Evolutionary conservation across 768 basidiomycete species (phyloP).

Genomic region (Boletus vermiculosoides): DNA sequence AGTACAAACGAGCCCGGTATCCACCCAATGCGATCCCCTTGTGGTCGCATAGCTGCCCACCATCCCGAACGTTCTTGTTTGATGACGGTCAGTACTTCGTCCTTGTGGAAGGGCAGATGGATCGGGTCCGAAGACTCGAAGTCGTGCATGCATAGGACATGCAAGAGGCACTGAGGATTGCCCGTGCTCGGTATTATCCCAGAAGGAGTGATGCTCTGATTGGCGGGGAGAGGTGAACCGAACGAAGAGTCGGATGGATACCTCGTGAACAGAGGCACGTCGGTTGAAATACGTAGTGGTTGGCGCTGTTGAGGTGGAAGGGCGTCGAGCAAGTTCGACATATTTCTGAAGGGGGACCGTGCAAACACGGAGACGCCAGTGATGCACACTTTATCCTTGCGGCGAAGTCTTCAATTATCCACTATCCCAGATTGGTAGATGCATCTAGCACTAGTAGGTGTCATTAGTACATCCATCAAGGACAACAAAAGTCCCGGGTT

Average conservation of each 20-base stretch:
- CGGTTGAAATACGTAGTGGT: constrained; percentile 32
- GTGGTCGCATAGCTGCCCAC: constrained; percentile 73
- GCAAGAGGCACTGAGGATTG: constrained; percentile 34
- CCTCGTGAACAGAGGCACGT: constrained; percentile 35
- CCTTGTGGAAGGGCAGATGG: constrained; percentile 60
- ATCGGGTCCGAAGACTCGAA: constrained; percentile 60
- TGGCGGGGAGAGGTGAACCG: constrained; percentile 17
- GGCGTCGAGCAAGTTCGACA: constrained; percentile 6
- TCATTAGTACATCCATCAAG: constrained; percentile 9
- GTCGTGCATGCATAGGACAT: constrained; percentile 63
- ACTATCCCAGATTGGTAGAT: neutral
- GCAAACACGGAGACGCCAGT: neutral
- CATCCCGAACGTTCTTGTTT: constrained; percentile 72
- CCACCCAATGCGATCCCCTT: constrained; percentile 63
- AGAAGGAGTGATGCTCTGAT: constrained; percentile 3
- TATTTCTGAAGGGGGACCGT: neutral
- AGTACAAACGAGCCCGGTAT: constrained; percentile 71
- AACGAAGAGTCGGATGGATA: constrained; percentile 35
- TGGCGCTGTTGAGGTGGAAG: constrained; percentile 11
- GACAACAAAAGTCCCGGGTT: neutral
- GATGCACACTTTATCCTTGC: constrained; percentile 11
- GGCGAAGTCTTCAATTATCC: neutral
- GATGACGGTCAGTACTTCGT: constrained; percentile 67
- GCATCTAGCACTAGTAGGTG: constrained; percentile 3
- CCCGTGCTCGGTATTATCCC: constrained; percentile 34